Base-by-base conservation (phyloP, 345 rosid genomes). In the Xanthoceras sorbifolium region DNA sequence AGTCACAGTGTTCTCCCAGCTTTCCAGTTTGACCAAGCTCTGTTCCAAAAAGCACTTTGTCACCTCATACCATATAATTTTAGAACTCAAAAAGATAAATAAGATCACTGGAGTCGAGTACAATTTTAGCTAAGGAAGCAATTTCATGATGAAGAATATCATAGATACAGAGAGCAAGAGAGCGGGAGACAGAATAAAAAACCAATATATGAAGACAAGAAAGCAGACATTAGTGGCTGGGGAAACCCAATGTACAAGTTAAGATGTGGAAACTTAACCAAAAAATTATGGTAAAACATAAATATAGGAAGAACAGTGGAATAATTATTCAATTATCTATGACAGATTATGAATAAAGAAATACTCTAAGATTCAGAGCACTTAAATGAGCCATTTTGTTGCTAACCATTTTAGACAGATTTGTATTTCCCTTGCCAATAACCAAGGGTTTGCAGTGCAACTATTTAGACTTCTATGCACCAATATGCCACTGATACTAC, bases 1-100 rank as follows among this genome's bases (percentile, higher is more conserved):
- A 44, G 93, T 90, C 79, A 96, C 99, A 61, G 75, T 29, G 57
- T 75, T 90, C 80, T 92, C 97, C 99, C 98, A 96, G 3, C 98
- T 94, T 80, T 96, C 98, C 67, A 93, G 82, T 88, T 89, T 91
- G 71, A 94, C 91, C 90, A 96, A 83, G 81, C 93, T 90, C 99
- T 96, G 90, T 74, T 70, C 62, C 74, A 87, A 71, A 32, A 74
- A 74, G 76, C 3, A 69, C 3, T 18, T 34, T 31, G 42, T 69
- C 15, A 85, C 23, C 67, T 60, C 74, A 76, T 8, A 18, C 52
- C 73, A 25, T 31, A 64, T 63, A 73, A 50, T 62, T 62, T 26
- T 31, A 69, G 61, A 61, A 65, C 17, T 77, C 67, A 63, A 71
- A 73, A 66, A 64, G 23, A 50, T n/a, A 54, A 54, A 22, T 18